Conservation (phyloP, 75 land plant species). For the Picea glauca region DNA sequence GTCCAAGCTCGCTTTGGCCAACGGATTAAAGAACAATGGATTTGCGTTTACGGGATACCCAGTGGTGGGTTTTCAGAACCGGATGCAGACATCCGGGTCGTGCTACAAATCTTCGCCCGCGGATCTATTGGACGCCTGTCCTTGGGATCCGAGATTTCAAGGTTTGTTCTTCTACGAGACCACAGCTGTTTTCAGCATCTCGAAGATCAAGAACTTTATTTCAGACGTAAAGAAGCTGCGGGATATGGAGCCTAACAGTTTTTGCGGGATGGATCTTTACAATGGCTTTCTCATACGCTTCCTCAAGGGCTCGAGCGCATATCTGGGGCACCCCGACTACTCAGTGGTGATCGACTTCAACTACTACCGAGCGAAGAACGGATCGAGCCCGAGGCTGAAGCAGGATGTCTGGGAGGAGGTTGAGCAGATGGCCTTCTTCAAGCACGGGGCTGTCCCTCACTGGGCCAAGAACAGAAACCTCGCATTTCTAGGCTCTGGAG, state of each 20-base stretch:
- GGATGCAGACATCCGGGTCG: conserved; percentile 48
- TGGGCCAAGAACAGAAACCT: conserved; percentile 89
- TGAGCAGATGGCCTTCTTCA: conserved; percentile 70
- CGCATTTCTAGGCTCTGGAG: conserved; percentile 40
- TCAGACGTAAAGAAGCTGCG: conserved; percentile 60
- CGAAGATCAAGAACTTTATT: conserved; percentile 47
- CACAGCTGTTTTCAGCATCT: conserved; percentile 34
- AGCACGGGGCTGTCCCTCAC: conserved; percentile 71
- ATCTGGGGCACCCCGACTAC: conserved; percentile 57
- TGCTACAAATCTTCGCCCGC: conserved; percentile 35
- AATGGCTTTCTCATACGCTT: conserved; percentile 72
- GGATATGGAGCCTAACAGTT: conserved; percentile 27
- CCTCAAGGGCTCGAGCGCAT: conserved; percentile 59
- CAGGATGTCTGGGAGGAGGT: conserved; percentile 75
- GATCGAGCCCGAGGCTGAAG: too few relatives aligned
- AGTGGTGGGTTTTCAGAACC: conserved; percentile 56
- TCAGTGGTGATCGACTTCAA: too few relatives aligned
- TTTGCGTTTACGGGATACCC: conserved; percentile 51
- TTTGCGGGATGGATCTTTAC: conserved; percentile 69
- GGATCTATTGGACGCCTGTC: conserved; percentile 31
- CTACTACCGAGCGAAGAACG: too few relatives aligned
- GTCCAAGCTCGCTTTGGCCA: conserved; percentile 11
- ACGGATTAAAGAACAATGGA: conserved; percentile 57
- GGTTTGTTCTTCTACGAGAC: conserved; percentile 64
- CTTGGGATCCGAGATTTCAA: conserved; percentile 70